These are phyloP conservation scores for Urostyla sp. DNA, from an alignment of 73 alveolate species.

Conservation along the genomic window DNA sequence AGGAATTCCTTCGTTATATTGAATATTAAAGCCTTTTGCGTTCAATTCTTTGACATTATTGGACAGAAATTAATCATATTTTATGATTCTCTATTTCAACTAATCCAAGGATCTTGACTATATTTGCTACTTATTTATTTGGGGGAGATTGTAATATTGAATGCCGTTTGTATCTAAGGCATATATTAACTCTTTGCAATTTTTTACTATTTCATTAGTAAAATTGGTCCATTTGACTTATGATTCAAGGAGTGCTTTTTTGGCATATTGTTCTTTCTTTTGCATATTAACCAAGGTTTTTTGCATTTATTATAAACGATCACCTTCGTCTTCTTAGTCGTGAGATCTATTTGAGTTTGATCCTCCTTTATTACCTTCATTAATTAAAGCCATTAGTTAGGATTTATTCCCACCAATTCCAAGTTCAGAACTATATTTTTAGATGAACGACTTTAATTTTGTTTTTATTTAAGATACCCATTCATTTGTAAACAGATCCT, in stretches of 20 bases:
- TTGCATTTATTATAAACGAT: slow-evolving; percentile 21
- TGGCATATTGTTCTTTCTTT: slow-evolving; percentile 62
- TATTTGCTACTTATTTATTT: no score
- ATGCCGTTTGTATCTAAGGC: slow-evolving; percentile 28
- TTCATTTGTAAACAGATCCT: slow-evolving; percentile 73
- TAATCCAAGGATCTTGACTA: slow-evolving; percentile 15
- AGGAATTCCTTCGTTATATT: no score
- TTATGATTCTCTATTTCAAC: slow-evolving; percentile 18
- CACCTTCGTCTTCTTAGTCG: slow-evolving; percentile 45
- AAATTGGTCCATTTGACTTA: slow-evolving; percentile 68
- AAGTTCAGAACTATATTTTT: slow-evolving; percentile 13
- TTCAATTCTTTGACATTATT: slow-evolving; percentile 26
- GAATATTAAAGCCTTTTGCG: slow-evolving; percentile 46
- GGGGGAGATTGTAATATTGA: not conserved
- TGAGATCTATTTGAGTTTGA: not conserved
- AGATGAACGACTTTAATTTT: slow-evolving; percentile 69
- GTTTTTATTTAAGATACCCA: slow-evolving; percentile 81
- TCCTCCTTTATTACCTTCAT: not conserved
- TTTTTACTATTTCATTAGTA: slow-evolving; percentile 50
- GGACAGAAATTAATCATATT: slow-evolving; percentile 44
- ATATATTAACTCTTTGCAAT: slow-evolving; percentile 44
- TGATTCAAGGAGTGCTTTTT: slow-evolving; percentile 48
- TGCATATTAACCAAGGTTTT: slow-evolving; percentile 12
- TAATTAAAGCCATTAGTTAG: not conserved
- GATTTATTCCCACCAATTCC: not conserved